Conservation (phyloP, 257 asterid species). For the Plantago ovata region DNA sequence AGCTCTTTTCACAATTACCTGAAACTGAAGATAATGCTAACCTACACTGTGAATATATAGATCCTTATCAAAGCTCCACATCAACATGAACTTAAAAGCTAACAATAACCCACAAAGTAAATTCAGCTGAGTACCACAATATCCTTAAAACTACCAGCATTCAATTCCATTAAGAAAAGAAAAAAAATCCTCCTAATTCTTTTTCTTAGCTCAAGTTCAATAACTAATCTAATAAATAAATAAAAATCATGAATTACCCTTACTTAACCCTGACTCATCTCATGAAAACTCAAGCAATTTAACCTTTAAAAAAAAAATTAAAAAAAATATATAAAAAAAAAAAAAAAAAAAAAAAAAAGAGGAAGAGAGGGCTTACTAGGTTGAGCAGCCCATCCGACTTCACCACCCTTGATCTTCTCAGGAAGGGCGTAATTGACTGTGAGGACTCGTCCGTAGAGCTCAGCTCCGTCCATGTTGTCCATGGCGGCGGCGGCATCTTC, state of each 20-base stretch:
- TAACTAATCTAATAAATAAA: too few relatives aligned
- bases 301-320: not conserved
- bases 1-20: too few relatives aligned
- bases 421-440: conserved; percentile 96
- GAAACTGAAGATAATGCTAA: too few relatives aligned
- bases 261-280: not conserved
- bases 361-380: conserved; percentile 51
- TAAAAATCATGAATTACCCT: not conserved
- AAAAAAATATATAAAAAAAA: not conserved
- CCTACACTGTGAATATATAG: too few relatives aligned
- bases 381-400: conserved; percentile 97
- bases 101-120: too few relatives aligned
- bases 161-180: too few relatives aligned
- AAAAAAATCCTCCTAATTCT: too few relatives aligned
- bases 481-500: conserved; percentile 94
- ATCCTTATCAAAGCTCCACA: too few relatives aligned
- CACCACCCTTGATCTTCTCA: conserved; percentile 90
- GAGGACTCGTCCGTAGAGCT: conserved; percentile 88
- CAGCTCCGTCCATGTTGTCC: conserved; percentile 99
- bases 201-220: too few relatives aligned
- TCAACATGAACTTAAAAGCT: too few relatives aligned
- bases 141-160: too few relatives aligned
- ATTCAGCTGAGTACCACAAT: too few relatives aligned
- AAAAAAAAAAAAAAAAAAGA: not conserved
- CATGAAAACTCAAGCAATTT: not conserved